These are phyloP conservation scores for Starmerella ratchasimensis DNA, from an alignment of 805 yeast species.

Conservation along the genomic window DNA sequence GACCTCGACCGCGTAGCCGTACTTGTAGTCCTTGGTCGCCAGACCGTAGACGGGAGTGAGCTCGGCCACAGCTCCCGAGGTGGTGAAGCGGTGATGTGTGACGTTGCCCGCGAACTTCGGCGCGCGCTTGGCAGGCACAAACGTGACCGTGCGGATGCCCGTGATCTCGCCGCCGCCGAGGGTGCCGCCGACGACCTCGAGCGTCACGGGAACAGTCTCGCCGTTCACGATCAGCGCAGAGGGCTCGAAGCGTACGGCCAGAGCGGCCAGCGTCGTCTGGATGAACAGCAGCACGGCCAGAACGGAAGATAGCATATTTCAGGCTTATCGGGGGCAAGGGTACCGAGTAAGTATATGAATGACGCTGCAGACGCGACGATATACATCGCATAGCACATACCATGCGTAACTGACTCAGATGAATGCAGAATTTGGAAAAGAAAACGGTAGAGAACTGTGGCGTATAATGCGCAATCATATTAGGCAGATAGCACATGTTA, in stretches of 20 bases:
- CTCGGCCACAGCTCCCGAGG: neutral
- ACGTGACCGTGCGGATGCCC: constrained; percentile 12
- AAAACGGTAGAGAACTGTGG: no score
- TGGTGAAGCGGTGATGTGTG: constrained; percentile 7
- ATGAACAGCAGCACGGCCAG: neutral
- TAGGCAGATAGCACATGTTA: no score
- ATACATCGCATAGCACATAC: no score
- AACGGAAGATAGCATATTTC: no score
- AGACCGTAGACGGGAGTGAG: constrained; percentile 12
- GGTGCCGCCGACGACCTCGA: constrained; percentile 4
- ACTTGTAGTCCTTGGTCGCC: constrained; percentile 34
- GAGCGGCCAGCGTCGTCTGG: neutral
- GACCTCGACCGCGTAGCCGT: constrained; percentile 40
- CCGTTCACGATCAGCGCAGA: constrained; percentile 9
- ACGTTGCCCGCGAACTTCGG: constrained; percentile 12
- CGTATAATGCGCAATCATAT: no score
- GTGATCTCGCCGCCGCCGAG: constrained; percentile 3
- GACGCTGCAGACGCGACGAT: no score
- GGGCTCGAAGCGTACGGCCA: neutral
- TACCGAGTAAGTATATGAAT: no score
- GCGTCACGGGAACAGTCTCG: neutral
- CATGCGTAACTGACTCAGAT: no score
- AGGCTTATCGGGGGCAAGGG: no score
- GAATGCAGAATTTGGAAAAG: no score
- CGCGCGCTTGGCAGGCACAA: constrained; percentile 13